phyloP scores from a whole-genome alignment of 1,139 yeast species.

The Saccharomyces hybrid region DNA sequence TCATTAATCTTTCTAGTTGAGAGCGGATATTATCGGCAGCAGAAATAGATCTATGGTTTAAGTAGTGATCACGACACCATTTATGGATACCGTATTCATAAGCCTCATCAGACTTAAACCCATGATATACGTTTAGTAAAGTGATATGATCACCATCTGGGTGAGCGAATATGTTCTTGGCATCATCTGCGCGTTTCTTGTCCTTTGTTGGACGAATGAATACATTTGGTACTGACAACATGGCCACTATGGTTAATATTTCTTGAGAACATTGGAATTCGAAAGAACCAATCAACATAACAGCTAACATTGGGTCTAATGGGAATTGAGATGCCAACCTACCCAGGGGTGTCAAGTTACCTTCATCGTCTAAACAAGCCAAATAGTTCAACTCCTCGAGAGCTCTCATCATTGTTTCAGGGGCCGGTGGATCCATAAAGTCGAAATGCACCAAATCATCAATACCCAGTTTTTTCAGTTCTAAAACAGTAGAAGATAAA shows the following conservation, averaged over 20 bases:
- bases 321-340: conserved; percentile 90
- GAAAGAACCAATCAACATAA: conserved; percentile 80
- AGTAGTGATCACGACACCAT: conserved; percentile 90
- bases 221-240: conserved; percentile 88
- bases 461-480: conserved; percentile 85
- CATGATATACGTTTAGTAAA: conserved; percentile 78
- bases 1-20: conserved; percentile 81
- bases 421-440: conserved; percentile 99
- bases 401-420: conserved; percentile 99
- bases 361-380: conserved; percentile 86
- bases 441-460: conserved; percentile 96
- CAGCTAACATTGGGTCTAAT: conserved; percentile 91
- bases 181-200: conserved; percentile 85
- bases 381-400: conserved; percentile 88
- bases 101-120: conserved; percentile 68
- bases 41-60: conserved; percentile 72
- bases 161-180: conserved; percentile 80
- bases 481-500: conserved; percentile 84
- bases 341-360: conserved; percentile 82
- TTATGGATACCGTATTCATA: conserved; percentile 49
- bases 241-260: conserved; percentile 77
- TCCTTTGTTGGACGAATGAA: conserved; percentile 89
- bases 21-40: conserved; percentile 80
- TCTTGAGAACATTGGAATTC: conserved; percentile 84
- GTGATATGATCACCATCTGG: conserved; percentile 95